phyloP scores from a whole-genome alignment of 345 rosid genomes.

The Lepidium sativum region DNA sequence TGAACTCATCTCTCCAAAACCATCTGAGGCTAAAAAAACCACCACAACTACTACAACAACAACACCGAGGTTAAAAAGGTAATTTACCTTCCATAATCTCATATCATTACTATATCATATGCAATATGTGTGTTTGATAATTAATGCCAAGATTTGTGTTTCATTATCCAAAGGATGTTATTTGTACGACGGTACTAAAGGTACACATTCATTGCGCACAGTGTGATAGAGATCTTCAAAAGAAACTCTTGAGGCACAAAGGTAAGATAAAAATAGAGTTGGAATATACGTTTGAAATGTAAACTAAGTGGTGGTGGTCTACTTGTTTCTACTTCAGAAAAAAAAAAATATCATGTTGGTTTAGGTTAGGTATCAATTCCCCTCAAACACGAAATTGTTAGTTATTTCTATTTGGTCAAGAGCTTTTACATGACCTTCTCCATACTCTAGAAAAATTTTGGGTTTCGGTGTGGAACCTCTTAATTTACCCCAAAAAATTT shows the following conservation, averaged over 20 bases:
- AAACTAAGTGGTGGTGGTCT: no score
- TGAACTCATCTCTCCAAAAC: slow-evolving; percentile 53
- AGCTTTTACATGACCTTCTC: no score
- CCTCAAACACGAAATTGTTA: no score
- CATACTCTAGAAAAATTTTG: no score
- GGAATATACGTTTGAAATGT: not conserved
- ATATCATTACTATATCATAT: not conserved
- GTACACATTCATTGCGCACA: slow-evolving; percentile 69
- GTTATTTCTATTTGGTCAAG: no score
- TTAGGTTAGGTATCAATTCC: no score
- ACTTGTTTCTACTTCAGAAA: no score
- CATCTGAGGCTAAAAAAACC: slow-evolving; percentile 26
- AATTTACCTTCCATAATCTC: not conserved
- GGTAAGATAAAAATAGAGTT: slow-evolving; percentile 33
- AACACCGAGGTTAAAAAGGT: slow-evolving; percentile 47
- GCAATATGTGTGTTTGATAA: not conserved
- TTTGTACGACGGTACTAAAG: slow-evolving; percentile 43
- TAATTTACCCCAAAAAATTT: not conserved
- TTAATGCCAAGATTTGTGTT: not conserved
- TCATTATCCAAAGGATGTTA: slow-evolving; percentile 27
- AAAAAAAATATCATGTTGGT: no score
- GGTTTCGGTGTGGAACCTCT: no score
- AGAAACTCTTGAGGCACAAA: slow-evolving; percentile 49
- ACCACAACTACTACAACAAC: slow-evolving; percentile 13
- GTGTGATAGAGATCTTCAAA: slow-evolving; percentile 57